Evolutionary conservation across 257 asterid species (phyloP), one percentile per base, ranked within the genome.

Genomic region (Dorcoceras hygrometricum): DNA sequence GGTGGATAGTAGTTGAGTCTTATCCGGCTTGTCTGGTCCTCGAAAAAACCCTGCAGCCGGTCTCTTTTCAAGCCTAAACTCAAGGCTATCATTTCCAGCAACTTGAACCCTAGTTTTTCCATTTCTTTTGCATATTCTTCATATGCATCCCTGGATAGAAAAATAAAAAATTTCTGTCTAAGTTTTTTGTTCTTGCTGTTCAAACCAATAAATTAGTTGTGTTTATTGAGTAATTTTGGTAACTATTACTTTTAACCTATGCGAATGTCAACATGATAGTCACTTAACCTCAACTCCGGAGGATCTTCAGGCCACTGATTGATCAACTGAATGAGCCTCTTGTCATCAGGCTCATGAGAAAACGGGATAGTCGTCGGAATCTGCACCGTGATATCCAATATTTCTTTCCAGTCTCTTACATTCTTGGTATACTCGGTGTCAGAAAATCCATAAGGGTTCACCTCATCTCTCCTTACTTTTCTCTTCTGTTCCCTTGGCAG

Each of bases 341-440:
- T 1, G 63, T 73, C 81, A 16, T 60, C 77, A 4, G 73, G 68
- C 36, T 76, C 84, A 2, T 66, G 73, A 2, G 78, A 72, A 22
- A 70, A 76, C 25, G 77, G 77, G 23, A 73, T n/a, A 34, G 39
- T 23, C 39, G 75, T 68, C 62, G 81, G 84, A 62, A 31, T 25
- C 51, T 57, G 18, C 0, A 68, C 74, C n/a, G 76, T 71, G 27
- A 68, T 34, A 65, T 80, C 85, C 53, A 77, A 77, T n/a, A 80
- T 74, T 26, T 80, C 78, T 50, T 80, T 80, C 85, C 85, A 77
- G 46, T 80, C 85, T 46, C 82, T 74, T 3, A 80, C 82, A 53
- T 80, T 80, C 57, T 80, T 80, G 0, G 85, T 80, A 11, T 70
- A 76, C 78, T 80, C 85, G 0, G 65, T 16, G 51, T 79, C 87